Evolutionary conservation across 2,329 filamentous ascomycete genomes (phyloP).

Genomic region (Alternaria brassicae): DNA sequence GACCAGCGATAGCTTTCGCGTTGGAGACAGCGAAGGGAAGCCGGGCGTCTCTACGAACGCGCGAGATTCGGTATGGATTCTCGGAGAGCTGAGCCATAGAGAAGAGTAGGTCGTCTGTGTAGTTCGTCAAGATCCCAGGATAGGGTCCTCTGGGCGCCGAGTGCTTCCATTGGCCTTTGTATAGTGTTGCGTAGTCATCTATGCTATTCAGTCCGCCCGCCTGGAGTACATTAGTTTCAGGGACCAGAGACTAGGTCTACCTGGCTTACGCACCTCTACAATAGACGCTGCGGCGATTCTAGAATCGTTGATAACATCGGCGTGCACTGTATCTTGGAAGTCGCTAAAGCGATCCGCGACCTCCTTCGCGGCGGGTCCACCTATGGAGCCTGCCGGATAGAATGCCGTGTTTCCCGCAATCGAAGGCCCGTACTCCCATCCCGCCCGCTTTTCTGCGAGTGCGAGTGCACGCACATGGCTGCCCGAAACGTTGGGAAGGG

Average conservation of each 20-base stretch:
- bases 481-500: neutral
- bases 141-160: constrained; percentile 1
- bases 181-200: constrained; percentile 5
- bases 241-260: no score
- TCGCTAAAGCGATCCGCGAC: neutral
- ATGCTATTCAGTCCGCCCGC: neutral
- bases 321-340: neutral
- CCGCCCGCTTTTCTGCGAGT: constrained; percentile 3
- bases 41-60: constrained; percentile 6
- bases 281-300: neutral
- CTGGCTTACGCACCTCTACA: neutral
- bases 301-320: neutral
- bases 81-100: constrained; percentile 21
- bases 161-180: constrained; percentile 1
- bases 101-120: constrained; percentile 21
- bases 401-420: constrained; percentile 2
- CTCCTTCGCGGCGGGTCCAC: neutral
- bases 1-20: neutral
- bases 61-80: constrained; percentile 13
- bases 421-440: neutral
- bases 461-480: neutral
- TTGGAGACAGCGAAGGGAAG: constrained; percentile 11
- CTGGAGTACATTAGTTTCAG: neutral
- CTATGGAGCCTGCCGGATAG: neutral
- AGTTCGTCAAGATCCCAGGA: constrained; percentile 20